Conservation (phyloP, 306 rosid genomes). For the Cucumis cinereus region DNA sequence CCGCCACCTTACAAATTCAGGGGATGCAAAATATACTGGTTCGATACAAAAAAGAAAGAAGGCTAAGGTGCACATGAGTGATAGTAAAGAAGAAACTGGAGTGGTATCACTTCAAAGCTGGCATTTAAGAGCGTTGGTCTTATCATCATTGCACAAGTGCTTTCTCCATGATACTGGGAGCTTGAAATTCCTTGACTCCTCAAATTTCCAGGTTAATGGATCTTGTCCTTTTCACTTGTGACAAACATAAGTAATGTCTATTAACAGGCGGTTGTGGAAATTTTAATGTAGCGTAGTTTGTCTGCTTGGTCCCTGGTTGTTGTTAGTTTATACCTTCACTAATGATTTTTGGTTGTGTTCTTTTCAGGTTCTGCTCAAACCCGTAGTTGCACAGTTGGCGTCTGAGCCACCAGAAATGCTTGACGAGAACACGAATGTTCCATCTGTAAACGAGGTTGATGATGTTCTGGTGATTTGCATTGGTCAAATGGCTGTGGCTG, state of each 20-base stretch:
- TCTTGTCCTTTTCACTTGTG: not conserved
- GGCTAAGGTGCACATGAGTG: conserved; percentile 41
- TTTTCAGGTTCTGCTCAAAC: conserved; percentile 67
- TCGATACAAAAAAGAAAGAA: conserved; percentile 52
- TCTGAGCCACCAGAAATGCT: conserved; percentile 55
- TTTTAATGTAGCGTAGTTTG: not conserved
- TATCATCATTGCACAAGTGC: conserved; percentile 78
- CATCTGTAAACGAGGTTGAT: conserved; percentile 61
- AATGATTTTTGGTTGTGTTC: not conserved
- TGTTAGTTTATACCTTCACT: not conserved
- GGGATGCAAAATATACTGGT: conserved; percentile 28
- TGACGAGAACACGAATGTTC: conserved; percentile 38
- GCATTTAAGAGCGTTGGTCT: conserved; percentile 69
- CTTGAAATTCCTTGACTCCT: conserved; percentile 61
- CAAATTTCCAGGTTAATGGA: conserved; percentile 70
- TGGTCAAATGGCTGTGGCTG: conserved; percentile 94
- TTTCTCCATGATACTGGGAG: conserved; percentile 77
- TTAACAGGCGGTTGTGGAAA: not conserved
- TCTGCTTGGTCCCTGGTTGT: not conserved
- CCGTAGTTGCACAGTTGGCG: conserved; percentile 66
- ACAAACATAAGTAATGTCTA: not conserved
- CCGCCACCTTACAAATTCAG: conserved; percentile 38
- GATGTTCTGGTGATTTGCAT: conserved; percentile 63
- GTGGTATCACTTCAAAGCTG: conserved; percentile 33
- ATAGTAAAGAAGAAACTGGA: conserved; percentile 20